Evolutionary conservation across 73 alveolate species (phyloP).

Genomic region (Paramecium bursaria): DNA sequence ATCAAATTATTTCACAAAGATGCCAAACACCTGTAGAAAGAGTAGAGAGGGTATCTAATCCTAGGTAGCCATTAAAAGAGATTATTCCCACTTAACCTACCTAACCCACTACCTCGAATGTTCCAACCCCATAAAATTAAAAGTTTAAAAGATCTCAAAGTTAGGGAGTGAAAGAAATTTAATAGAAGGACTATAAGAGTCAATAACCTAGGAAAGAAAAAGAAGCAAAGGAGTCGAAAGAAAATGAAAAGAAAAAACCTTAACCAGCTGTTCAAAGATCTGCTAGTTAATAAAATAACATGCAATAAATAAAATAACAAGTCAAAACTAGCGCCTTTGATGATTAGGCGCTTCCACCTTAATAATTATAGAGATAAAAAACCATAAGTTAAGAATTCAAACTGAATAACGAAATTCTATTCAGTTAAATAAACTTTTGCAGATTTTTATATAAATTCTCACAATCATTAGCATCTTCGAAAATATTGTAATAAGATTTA

Average conservation of each 20-base stretch:
- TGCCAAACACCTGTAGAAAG: slow-evolving; percentile 1
- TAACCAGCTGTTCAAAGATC: slow-evolving; percentile 6
- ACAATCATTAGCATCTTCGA: not conserved
- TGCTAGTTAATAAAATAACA: slow-evolving; percentile 4
- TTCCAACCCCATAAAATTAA: too few relatives aligned
- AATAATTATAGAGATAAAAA: not conserved
- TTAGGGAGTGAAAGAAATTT: slow-evolving; percentile 3
- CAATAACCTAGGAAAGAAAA: not conserved
- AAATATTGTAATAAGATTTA: not conserved
- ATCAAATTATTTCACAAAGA: not conserved
- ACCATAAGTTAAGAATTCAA: not conserved
- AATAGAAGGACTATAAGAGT: not conserved
- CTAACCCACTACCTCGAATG: not conserved
- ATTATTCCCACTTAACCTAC: slow-evolving; percentile 28
- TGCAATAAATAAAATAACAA: not conserved
- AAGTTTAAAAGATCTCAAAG: slow-evolving; percentile 19
- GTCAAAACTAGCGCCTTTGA: slow-evolving; percentile 13
- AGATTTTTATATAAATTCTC: slow-evolving; percentile 39
- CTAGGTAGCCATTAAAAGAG: slow-evolving; percentile 6
- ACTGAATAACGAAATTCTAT: slow-evolving; percentile 22
- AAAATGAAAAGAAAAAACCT: not conserved
- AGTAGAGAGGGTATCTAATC: not conserved
- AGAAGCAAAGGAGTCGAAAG: not conserved
- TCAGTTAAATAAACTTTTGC: slow-evolving; percentile 36
- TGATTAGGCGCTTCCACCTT: not conserved